Base-by-base conservation (phyloP, 208 protist genomes). In the Wallacemonas sp. region DNA sequence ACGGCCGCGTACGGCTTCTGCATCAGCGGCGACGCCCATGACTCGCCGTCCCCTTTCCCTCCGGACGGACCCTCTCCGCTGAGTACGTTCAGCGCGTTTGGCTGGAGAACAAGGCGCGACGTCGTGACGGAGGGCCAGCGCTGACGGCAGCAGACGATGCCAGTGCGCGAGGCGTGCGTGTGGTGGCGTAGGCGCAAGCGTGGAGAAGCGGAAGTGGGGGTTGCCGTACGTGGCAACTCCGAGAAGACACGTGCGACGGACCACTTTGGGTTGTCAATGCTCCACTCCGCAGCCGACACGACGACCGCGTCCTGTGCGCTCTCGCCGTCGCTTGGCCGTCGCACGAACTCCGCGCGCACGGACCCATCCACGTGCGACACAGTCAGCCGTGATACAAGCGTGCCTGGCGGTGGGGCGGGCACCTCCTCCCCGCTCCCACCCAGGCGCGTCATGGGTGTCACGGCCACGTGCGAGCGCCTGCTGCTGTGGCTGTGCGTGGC, bases 291-390 rank as follows among this genome's bases (percentile, higher is more conserved):
- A 0, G 43, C 27, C n/a, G 43, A 8, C 24, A 55, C 16, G 5
- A 38, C 4, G 19, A 23, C 38, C 5, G 33, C 41, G 16, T 11
- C 2, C 3, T 9, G 3, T 6, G 61, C 41, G 46, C 46, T 21
- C 8, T 55, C 30, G 9, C 4, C 5, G 24, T 4, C 47, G 4
- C n/a, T 3, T 34, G n/a, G n/a, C 8, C 47, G 47, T 55, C 19
- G 47, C 24, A 8, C 34, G 52, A 58, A 58, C 12, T 16, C 26
- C 52, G 52, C 64, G 33, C 23, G 2, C 24, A 69, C 49, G 12
- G 64, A 19, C 14, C 64, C 64, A 30, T 69, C 64, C 23, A 43
- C 19, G 17, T 12, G 5, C n/a, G 38, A 47, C 33, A 69, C 64
- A 49, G 17, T 24, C 2, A 69, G 47, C 0, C 27, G n/a, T 16